Evolutionary conservation across 2,329 filamentous ascomycete genomes (phyloP).

Genomic region (Colletotrichum sp.): DNA sequence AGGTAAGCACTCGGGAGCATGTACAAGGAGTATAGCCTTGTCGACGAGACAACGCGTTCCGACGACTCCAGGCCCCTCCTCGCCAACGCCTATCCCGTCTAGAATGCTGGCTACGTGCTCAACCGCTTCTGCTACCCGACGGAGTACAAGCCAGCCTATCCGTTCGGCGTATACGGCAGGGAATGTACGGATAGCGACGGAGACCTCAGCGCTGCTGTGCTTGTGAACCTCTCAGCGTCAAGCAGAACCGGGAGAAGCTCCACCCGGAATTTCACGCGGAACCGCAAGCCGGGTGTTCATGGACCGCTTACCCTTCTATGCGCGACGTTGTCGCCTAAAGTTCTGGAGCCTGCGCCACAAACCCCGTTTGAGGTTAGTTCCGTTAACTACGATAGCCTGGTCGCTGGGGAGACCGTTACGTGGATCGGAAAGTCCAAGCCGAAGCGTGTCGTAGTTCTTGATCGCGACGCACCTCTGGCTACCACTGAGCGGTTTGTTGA

Average conservation of each 20-base stretch:
- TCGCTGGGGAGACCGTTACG: background rate
- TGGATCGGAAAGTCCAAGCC: slow-evolving; percentile 19
- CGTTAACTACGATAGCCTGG: slow-evolving; percentile 11
- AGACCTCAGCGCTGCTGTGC: slow-evolving; percentile 35
- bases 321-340: slow-evolving; percentile 25
- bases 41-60: background rate
- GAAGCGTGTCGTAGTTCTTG: slow-evolving; percentile 22
- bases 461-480: slow-evolving; percentile 22
- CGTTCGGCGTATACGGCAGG: slow-evolving; percentile 2
- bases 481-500: background rate
- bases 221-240: slow-evolving; percentile 33
- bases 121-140: slow-evolving; percentile 35
- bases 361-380: slow-evolving; percentile 5
- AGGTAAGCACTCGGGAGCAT: slow-evolving; percentile 29
- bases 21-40: slow-evolving; percentile 47
- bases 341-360: background rate
- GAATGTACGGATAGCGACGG: slow-evolving; percentile 33
- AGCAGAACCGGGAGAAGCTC: slow-evolving; percentile 32
- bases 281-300: background rate
- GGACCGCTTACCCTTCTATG: slow-evolving; percentile 30
- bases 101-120: slow-evolving; percentile 33
- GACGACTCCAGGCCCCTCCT: slow-evolving; percentile 7
- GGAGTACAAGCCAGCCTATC: slow-evolving; percentile 25
- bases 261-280: slow-evolving; percentile 27
- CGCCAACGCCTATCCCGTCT: slow-evolving; percentile 26